These are phyloP conservation scores for Penicillium mononematosum DNA, from an alignment of 495 filamentous ascomycete species.

Conservation along the genomic window DNA sequence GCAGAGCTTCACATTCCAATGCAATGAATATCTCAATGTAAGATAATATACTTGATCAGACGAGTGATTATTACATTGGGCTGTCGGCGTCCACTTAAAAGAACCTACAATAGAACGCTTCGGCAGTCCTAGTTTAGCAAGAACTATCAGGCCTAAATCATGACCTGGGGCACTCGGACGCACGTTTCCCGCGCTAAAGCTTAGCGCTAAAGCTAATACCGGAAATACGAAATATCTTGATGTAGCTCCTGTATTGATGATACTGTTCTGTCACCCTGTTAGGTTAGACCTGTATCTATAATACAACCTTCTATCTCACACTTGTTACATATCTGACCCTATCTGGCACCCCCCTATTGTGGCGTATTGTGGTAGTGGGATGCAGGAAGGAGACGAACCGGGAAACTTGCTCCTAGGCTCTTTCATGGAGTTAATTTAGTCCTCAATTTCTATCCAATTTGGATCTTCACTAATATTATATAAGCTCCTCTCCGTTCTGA, in stretches of 20 bases:
- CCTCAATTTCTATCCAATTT: not conserved
- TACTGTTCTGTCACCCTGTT: too few species aligned
- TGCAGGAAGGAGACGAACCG: not conserved
- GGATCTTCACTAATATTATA: not conserved
- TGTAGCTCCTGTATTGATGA: too few species aligned
- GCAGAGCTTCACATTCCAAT: not conserved
- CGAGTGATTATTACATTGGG: too few species aligned
- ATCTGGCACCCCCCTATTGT: conserved; percentile 3
- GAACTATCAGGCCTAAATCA: not conserved
- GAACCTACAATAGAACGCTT: too few species aligned
- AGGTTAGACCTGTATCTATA: too few species aligned
- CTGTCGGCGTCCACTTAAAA: too few species aligned
- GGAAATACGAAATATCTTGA: too few species aligned
- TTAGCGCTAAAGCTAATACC: too few species aligned
- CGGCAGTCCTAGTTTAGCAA: not conserved
- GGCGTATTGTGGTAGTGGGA: not conserved
- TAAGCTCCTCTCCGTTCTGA: not conserved
- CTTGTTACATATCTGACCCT: not conserved
- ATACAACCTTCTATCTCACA: not conserved
- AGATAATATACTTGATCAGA: not conserved
- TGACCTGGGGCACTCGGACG: not conserved
- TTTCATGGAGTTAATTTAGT: not conserved
- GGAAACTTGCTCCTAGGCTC: conserved; percentile 12
- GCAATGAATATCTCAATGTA: not conserved
- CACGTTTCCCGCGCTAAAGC: too few species aligned